Percentiles rank a stretch among this genome's conserved stretches.
Evolutionary conservation across 2,329 filamentous ascomycete genomes (phyloP).

Genomic region (Ascochyta pisi): DNA sequence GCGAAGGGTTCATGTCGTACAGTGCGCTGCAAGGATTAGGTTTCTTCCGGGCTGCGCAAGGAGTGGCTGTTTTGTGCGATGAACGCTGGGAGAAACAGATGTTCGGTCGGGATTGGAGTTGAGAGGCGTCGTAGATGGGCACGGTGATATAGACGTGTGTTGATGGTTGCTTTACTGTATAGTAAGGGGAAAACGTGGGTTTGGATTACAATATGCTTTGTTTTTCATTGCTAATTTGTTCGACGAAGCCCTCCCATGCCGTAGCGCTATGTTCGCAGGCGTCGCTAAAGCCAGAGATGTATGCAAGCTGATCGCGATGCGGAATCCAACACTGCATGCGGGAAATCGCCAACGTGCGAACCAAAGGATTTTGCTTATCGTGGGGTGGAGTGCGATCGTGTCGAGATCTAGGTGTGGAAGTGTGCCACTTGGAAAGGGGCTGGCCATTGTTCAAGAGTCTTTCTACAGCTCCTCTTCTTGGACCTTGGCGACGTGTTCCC

Average conservation of each 20-base stretch:
- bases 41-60: neutral
- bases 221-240: neutral
- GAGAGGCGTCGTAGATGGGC: too few relatives aligned
- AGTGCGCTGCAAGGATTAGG: neutral
- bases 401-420: neutral
- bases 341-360: neutral
- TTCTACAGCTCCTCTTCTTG: conserved; percentile 35
- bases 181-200: too few relatives aligned
- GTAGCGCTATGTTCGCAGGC: conserved; percentile 1
- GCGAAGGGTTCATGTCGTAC: neutral
- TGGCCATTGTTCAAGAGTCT: neutral
- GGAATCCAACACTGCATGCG: neutral
- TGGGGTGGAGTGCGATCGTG: neutral
- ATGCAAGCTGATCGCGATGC: conserved; percentile 3
- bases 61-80: neutral
- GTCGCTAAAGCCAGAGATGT: neutral
- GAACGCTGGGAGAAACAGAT: neutral
- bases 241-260: neutral
- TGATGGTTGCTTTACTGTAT: neutral
- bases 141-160: neutral
- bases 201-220: conserved; percentile 1
- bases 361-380: neutral
- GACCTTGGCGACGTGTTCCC: conserved; percentile 32
- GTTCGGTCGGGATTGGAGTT: too few relatives aligned
- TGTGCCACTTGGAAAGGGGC: neutral